A percentile compares a stretch with the other conserved stretches of the same genome.
Evolutionary conservation across 2,329 filamentous ascomycete genomes (phyloP).

Genomic region (Alternaria conjuncta): DNA sequence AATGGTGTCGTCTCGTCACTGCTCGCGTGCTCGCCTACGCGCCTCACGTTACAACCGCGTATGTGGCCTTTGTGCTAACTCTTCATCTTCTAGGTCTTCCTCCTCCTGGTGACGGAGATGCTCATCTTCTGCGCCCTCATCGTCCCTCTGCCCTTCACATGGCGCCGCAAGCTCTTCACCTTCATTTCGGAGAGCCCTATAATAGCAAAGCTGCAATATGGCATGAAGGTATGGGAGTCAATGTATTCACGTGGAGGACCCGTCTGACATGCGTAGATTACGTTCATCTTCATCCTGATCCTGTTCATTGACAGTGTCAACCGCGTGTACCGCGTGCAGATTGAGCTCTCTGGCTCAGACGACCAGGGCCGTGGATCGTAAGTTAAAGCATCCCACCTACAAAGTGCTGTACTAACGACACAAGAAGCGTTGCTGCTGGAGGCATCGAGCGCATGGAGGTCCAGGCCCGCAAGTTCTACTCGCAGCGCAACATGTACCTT

Average conservation of each 20-base stretch:
- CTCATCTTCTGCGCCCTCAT: slow-evolving; percentile 78
- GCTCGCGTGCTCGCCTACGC: slow-evolving; percentile 11
- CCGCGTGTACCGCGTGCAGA: slow-evolving; percentile 94
- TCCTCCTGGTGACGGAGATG: slow-evolving; percentile 85
- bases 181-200: slow-evolving; percentile 91
- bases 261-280: slow-evolving; percentile 66
- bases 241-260: background rate
- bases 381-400: slow-evolving; percentile 30
- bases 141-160: slow-evolving; percentile 84
- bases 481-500: slow-evolving; percentile 99
- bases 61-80: slow-evolving; percentile 38
- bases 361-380: slow-evolving; percentile 65
- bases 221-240: slow-evolving; percentile 72
- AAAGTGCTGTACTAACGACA: slow-evolving; percentile 15
- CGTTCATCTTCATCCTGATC: slow-evolving; percentile 98
- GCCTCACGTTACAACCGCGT: background rate
- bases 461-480: slow-evolving; percentile 99
- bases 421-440: slow-evolving; percentile 68
- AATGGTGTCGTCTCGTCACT: background rate
- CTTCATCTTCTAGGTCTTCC: slow-evolving; percentile 70
- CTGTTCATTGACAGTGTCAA: slow-evolving; percentile 97
- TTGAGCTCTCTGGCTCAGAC: slow-evolving; percentile 77
- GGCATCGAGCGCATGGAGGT: slow-evolving; percentile 95
- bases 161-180: slow-evolving; percentile 86
- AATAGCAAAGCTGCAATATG: slow-evolving; percentile 94